phyloP scores from a whole-genome alignment of 2,329 filamentous ascomycete species.

The Zarea fungicola region DNA sequence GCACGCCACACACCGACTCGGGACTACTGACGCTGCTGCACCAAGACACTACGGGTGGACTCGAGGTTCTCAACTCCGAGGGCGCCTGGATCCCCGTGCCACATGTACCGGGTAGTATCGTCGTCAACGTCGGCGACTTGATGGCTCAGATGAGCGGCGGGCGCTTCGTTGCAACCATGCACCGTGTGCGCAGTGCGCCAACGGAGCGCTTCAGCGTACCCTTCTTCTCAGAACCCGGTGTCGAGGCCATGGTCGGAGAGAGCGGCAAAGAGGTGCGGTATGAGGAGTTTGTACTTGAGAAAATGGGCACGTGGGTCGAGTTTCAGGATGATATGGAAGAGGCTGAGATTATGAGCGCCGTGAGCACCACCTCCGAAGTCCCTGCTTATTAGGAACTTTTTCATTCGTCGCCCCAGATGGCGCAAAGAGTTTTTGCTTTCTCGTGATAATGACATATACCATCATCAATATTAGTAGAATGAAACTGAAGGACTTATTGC shows the following conservation, averaged over 20 bases:
- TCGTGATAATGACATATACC: no score
- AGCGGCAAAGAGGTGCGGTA: conserved; percentile 14
- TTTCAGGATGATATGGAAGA: conserved; percentile 22
- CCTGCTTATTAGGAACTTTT: no score
- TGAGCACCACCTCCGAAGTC: conserved; percentile 26
- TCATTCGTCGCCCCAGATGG: no score
- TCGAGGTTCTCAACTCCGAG: conserved; percentile 14
- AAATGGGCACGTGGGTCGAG: conserved; percentile 21
- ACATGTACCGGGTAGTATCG: conserved; percentile 13
- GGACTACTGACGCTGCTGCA: conserved; percentile 55
- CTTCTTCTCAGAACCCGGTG: conserved; percentile 18
- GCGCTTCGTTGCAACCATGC: conserved; percentile 14
- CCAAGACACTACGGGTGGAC: conserved; percentile 27
- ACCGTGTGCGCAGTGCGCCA: conserved; percentile 14
- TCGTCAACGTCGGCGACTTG: conserved; percentile 14
- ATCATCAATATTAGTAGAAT: no score
- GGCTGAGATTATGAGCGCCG: conserved; percentile 13
- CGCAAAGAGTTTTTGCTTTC: no score
- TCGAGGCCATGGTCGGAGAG: conserved; percentile 26
- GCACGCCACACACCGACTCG: conserved; percentile 47
- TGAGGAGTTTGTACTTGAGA: conserved; percentile 17
- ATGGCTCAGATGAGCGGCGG: conserved; percentile 14
- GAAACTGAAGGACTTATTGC: no score
- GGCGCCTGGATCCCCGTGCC: conserved; percentile 13
- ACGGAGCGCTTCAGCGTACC: conserved; percentile 16